Conservation (phyloP, 495 filamentous ascomycete genomes). For the Penicillium fimorum region DNA sequence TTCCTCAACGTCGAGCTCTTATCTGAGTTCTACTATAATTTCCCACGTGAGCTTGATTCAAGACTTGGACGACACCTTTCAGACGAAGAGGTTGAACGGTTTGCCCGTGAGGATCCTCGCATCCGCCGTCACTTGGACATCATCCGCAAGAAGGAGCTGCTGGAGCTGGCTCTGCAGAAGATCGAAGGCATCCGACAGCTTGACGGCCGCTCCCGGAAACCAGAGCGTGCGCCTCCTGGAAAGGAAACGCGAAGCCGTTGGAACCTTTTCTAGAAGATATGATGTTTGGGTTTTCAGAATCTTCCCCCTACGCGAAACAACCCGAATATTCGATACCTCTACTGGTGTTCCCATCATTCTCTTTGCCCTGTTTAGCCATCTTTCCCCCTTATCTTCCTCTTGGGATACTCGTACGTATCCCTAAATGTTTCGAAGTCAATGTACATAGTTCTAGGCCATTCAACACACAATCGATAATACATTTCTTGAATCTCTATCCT, state of each 20-base stretch:
- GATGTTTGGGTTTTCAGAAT: slow-evolving; percentile 5
- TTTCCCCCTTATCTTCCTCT: slow-evolving; percentile 12
- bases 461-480: background rate
- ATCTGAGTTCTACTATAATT: slow-evolving; percentile 95
- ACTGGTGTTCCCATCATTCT: slow-evolving; percentile 5
- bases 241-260: slow-evolving; percentile 40
- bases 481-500: background rate
- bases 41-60: slow-evolving; percentile 87
- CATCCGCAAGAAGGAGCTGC: slow-evolving; percentile 83
- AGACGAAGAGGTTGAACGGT: slow-evolving; percentile 76
- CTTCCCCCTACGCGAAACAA: slow-evolving; percentile 10
- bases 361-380: slow-evolving; percentile 7
- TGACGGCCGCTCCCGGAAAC: slow-evolving; percentile 50
- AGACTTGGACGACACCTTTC: slow-evolving; percentile 81
- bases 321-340: slow-evolving; percentile 21
- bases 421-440: slow-evolving; percentile 11
- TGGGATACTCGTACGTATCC: slow-evolving; percentile 5
- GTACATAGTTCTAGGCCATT: slow-evolving; percentile 2
- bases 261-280: slow-evolving; percentile 38
- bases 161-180: slow-evolving; percentile 90
- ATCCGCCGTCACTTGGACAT: slow-evolving; percentile 86
- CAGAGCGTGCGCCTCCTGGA: slow-evolving; percentile 29
- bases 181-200: slow-evolving; percentile 84
- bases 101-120: slow-evolving; percentile 89
- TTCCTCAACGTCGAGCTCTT: slow-evolving; percentile 98